phyloP scores from a whole-genome alignment of 345 rosid species.

The Citrus inodora region DNA sequence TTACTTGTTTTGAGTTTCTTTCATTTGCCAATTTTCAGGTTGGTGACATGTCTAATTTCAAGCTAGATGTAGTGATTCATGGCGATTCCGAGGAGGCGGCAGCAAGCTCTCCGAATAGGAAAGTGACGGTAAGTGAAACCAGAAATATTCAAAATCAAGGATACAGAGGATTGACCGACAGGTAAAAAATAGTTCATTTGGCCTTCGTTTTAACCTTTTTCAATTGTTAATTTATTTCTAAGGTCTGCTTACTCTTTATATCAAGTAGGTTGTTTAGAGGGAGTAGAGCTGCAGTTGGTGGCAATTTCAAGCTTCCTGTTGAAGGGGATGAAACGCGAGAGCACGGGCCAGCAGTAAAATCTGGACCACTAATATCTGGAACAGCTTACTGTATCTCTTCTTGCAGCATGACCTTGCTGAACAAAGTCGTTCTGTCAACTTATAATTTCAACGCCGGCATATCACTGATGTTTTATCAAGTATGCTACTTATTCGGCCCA shows the following conservation, averaged over 20 bases:
- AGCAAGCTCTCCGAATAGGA: conserved; percentile 24
- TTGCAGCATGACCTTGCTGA: conserved; percentile 85
- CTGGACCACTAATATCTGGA: conserved; percentile 80
- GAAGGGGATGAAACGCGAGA: conserved; percentile 43
- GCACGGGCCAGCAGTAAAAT: conserved; percentile 39
- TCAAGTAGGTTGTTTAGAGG: conserved; percentile 56
- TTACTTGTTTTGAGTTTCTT: background rate
- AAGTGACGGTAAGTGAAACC: conserved; percentile 23
- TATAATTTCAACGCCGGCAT: conserved; percentile 76
- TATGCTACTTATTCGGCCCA: conserved; percentile 22
- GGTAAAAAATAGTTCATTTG: conserved; percentile 29
- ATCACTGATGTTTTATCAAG: conserved; percentile 91
- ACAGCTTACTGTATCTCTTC: conserved; percentile 89
- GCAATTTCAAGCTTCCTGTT: conserved; percentile 18
- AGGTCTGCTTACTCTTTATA: background rate
- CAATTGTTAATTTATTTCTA: too few relatives aligned
- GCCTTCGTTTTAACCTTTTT: too few relatives aligned
- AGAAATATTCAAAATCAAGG: conserved; percentile 34
- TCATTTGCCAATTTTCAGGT: conserved; percentile 22
- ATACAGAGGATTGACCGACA: conserved; percentile 47
- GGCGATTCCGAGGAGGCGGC: conserved; percentile 35
- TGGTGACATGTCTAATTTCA: conserved; percentile 43
- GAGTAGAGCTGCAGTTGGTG: conserved; percentile 26
- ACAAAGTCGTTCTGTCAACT: conserved; percentile 75
- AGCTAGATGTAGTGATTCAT: conserved; percentile 38